Evolutionary conservation across 108 stramenopile genomes (phyloP).

Genomic region (Skeletonema grethae): DNA sequence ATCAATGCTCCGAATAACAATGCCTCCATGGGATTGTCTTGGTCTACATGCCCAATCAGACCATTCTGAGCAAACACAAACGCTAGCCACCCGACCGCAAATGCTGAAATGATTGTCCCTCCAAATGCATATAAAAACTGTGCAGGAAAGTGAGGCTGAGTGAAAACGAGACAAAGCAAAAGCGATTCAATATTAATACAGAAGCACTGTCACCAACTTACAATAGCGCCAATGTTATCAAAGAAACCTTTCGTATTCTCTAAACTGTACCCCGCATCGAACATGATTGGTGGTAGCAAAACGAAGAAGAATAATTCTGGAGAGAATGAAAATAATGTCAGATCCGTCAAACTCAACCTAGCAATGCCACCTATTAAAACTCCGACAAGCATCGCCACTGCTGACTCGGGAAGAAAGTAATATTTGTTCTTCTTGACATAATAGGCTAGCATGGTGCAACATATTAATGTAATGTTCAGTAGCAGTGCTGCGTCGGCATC

Average conservation of each 20-base stretch:
- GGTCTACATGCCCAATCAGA: constrained; percentile 71
- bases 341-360: constrained; percentile 59
- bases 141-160: too few relatives aligned
- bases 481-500: constrained; percentile 74
- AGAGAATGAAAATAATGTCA: constrained; percentile 77
- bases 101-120: constrained; percentile 93
- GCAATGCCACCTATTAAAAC: constrained; percentile 79
- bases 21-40: constrained; percentile 92
- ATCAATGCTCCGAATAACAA: constrained; percentile 96
- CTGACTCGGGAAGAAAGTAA: constrained; percentile 79
- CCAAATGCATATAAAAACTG: constrained; percentile 85
- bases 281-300: constrained; percentile 96
- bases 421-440: constrained; percentile 71
- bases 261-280: constrained; percentile 96
- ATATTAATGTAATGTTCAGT: constrained; percentile 76
- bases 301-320: constrained; percentile 97
- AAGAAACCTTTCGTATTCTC: constrained; percentile 87
- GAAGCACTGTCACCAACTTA: too few relatives aligned
- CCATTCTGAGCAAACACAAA: constrained; percentile 77
- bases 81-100: constrained; percentile 88
- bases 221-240: constrained; percentile 92
- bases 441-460: constrained; percentile 79
- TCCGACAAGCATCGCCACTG: constrained; percentile 81
- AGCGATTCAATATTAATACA: too few relatives aligned
- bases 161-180: too few relatives aligned